Percentiles rank a stretch among this genome's conserved stretches.
Evolutionary conservation across 2,329 filamentous ascomycete genomes (phyloP).

Genomic region (Thielaviopsis cerberus): DNA sequence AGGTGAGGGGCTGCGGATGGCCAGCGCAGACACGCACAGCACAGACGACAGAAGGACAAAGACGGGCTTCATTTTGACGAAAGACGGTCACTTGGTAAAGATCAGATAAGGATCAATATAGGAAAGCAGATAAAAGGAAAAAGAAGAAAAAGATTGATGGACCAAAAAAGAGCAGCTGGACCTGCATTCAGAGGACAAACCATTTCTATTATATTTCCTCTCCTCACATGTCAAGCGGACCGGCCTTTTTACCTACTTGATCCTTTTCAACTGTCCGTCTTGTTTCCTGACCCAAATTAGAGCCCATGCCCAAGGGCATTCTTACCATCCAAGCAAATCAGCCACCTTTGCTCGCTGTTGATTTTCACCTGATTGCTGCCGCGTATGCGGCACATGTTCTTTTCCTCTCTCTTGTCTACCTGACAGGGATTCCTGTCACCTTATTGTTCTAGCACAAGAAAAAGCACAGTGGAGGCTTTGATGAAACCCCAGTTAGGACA

Average conservation of each 20-base stretch:
- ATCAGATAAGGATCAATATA: neutral
- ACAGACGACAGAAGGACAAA: neutral
- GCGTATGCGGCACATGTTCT: neutral
- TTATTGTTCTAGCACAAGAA: neutral
- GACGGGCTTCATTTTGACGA: neutral
- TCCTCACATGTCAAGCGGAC: neutral
- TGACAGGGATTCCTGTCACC: neutral
- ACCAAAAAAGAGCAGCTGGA: neutral
- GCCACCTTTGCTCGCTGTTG: neutral
- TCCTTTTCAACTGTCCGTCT: neutral
- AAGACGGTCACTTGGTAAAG: neutral
- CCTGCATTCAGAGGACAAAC: neutral
- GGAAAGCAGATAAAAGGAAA: neutral
- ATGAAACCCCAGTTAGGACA: neutral
- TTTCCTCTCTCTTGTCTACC: neutral
- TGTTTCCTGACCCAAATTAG: neutral
- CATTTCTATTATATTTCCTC: neutral
- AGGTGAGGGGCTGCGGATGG: neutral
- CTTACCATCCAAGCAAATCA: neutral
- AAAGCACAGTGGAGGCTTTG: no score
- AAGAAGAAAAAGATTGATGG: neutral
- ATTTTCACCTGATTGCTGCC: neutral
- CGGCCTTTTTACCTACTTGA: neutral
- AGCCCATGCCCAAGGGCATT: neutral
- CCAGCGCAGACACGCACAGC: neutral